phyloP scores from a whole-genome alignment of 2,329 filamentous ascomycete species.

The Nemania sp. region DNA sequence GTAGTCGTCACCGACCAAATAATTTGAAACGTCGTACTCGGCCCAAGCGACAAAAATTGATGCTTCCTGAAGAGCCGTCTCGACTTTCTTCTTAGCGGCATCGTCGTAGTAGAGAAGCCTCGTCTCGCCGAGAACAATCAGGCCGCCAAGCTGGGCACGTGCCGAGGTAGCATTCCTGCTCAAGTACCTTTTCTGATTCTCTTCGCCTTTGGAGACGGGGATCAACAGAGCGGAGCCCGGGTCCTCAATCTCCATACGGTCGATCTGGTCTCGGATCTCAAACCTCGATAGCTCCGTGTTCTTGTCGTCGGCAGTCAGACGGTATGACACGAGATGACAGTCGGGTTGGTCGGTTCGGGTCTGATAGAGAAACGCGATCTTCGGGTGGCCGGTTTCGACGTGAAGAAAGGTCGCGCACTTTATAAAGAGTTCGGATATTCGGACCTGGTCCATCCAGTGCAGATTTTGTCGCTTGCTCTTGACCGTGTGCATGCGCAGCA shows the following conservation, averaged over 20 bases:
- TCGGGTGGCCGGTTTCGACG: constrained; percentile 61
- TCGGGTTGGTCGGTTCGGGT: constrained; percentile 56
- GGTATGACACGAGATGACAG: constrained; percentile 62
- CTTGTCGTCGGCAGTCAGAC: constrained; percentile 62
- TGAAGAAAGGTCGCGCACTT: constrained; percentile 62
- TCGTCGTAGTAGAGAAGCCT: constrained; percentile 85
- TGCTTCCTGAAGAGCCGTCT: constrained; percentile 69
- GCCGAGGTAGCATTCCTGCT: constrained; percentile 58
- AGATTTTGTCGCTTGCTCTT: constrained; percentile 52
- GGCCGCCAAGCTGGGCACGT: constrained; percentile 66
- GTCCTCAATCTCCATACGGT: constrained; percentile 59
- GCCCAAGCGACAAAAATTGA: constrained; percentile 94
- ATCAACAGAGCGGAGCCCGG: constrained; percentile 64
- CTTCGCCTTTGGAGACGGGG: constrained; percentile 59
- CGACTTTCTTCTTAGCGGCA: constrained; percentile 68
- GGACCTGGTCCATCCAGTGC: constrained; percentile 57
- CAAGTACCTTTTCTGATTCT: constrained; percentile 64
- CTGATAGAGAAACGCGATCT: constrained; percentile 63
- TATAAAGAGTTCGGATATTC: constrained; percentile 63
- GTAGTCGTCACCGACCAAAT: constrained; percentile 91
- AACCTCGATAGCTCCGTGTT: constrained; percentile 59
- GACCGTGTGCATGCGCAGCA: constrained; percentile 55
- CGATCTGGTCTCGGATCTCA: constrained; percentile 58
- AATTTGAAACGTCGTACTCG: constrained; percentile 77
- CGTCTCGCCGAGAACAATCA: constrained; percentile 79